Base-by-base conservation (phyloP, 129 eudicot species). In the Escallonia rubra region DNA sequence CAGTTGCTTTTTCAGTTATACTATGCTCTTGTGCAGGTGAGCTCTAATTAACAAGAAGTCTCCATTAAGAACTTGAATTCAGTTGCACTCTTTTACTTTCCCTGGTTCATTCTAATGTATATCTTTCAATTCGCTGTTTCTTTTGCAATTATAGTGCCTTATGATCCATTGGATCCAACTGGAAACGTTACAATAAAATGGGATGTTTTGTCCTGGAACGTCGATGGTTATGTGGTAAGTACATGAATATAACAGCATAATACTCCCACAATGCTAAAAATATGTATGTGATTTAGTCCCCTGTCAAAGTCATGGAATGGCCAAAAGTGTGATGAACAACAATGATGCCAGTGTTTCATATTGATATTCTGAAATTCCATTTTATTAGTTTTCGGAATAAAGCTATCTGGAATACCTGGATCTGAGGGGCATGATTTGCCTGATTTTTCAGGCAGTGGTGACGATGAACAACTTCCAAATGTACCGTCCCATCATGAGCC, bases 151-250 rank as follows among this genome's bases (percentile, higher is more conserved):
- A 49, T 67, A 52, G 74, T 39, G 59, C 83, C 86, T 10, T 78
- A 78, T 69, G 87, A 85, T 78, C 69, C 79, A 11, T 66, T 82
- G 47, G 83, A 83, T 75, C 91, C 91, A 42, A 81, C 79, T 3
- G 96, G 96, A 57, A 82, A 85, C 73, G 82, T 88, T 34, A 85
- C 88, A 39, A 82, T 88, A 55, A 88, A 85, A 82, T 88, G 96
- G 96, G 96, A 88, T 73, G 86, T 88, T 6, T 63, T 85, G 49
- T 88, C 91, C 61, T 88, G 96, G 96, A 88, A 88, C 4, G 75
- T 83, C 1, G 91, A 88, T 75, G 96, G 96, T 64, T 88, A 88
- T 61, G 91, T 88, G 85, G 96, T 84, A 40, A 81, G 95, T 75
- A 64, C 74, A 54, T 52, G 4, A 4, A 7, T 4, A 7, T 52